These are phyloP conservation scores for Eucalyptus marginata DNA, from an alignment of 345 rosid species.

Conservation along the genomic window DNA sequence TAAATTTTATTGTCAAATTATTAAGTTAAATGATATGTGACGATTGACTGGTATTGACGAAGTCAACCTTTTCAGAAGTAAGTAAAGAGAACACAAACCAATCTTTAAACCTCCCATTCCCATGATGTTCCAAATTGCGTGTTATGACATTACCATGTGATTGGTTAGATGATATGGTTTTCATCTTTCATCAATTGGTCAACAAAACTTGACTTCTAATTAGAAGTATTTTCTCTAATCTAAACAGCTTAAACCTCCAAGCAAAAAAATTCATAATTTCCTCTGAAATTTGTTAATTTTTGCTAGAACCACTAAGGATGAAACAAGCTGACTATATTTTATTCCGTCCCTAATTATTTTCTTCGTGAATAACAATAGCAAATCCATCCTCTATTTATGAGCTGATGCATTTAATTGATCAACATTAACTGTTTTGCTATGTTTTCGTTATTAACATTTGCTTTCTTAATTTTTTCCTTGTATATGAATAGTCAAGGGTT, in stretches of 20 bases:
- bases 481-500: neutral
- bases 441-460: neutral
- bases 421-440: neutral
- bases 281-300: neutral
- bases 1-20: too few species aligned
- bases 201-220: too few species aligned
- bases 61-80: neutral
- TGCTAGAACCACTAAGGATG: neutral
- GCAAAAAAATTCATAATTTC: neutral
- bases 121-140: neutral
- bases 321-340: neutral
- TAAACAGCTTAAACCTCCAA: neutral
- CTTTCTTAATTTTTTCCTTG: neutral
- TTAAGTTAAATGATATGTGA: too few species aligned
- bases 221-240: neutral
- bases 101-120: neutral
- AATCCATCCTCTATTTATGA: neutral
- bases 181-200: neutral
- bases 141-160: accelerated
- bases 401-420: neutral
- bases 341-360: neutral
- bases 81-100: neutral
- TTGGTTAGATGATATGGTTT: neutral
- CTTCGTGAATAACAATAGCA: neutral
- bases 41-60: neutral